Evolutionary conservation across 257 asterid species (phyloP), one percentile per base, ranked within the genome.

Genomic region (Nicotiana attenuata): DNA sequence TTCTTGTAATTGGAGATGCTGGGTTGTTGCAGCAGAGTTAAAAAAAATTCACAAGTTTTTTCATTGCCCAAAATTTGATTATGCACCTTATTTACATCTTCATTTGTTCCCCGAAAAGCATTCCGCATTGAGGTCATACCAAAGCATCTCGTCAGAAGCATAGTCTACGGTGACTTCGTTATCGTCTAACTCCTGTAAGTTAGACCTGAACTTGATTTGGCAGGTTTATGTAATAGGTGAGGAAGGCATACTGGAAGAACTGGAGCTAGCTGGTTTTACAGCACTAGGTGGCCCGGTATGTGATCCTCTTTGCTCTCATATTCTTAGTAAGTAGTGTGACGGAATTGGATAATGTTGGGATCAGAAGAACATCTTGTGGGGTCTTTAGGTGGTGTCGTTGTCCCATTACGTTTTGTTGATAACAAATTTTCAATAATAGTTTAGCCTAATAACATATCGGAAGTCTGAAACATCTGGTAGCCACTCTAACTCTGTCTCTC

Each of bases 201-300:
- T 20, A 45, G 28, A 10, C 65, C 38, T 45, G 41, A 29, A 78
- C 41, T 82, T 35, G 85, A 69, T 71, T 80, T 83, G 81, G 78
- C 91, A 96, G 99, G 97, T 96, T 77, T 96, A 96, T 84, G 99
- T 92, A 38, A 90, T 96, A 83, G 99, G 99, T 15, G 98, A 88
- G 85, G 96, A 92, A 83, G 99, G 99, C 88, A 94, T 96, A 83
- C 31, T 86, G 85, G 97, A 94, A 83, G 98, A 96, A 87, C 84
- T 94, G 85, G 85, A 86, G 85, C 96, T 83, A 24, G 98, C 96
- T 81, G 99, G 99, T 80, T 96, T 86, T 82, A 85, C 91, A 56
- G 85, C 87, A 82, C 90, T 94, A 28, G 99, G 99, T 76, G 99
- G 99, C 81, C 92, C 99, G 52, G 99, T 93, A 91, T 90, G 97